A percentile compares a stretch with the other conserved stretches of the same genome.
These are phyloP conservation scores for Chrysopogon serrulatus DNA, from an alignment of 176 grass and related monocot species.

Conservation along the genomic window DNA sequence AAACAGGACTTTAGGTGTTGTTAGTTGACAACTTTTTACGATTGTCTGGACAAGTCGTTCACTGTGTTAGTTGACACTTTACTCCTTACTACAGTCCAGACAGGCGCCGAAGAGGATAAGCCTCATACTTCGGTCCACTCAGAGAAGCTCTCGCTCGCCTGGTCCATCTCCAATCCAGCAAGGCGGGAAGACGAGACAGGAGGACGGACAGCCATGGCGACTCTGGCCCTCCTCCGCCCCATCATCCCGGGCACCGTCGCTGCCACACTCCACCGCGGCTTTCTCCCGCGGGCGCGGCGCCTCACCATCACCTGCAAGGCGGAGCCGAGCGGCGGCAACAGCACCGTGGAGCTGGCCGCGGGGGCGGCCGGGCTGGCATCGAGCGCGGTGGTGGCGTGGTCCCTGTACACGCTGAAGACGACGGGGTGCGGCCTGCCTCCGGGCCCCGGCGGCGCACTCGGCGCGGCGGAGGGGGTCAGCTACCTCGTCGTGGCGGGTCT, in stretches of 20 bases:
- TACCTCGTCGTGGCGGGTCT: constrained; percentile 65
- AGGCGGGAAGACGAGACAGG: background rate
- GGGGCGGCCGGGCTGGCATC: constrained; percentile 43
- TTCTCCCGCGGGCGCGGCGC: background rate
- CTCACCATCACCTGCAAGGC: constrained; percentile 28
- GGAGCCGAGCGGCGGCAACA: constrained; percentile 37
- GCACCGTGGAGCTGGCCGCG: constrained; percentile 38
- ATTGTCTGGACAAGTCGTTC: no score
- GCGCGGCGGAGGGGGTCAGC: constrained; percentile 75
- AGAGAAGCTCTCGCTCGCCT: background rate
- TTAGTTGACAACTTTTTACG: no score
- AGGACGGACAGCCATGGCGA: constrained; percentile 24
- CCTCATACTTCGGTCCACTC: background rate
- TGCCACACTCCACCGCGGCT: background rate
- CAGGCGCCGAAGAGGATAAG: background rate
- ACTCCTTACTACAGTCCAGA: background rate
- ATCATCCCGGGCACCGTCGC: background rate
- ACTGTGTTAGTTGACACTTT: no score
- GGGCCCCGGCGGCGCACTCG: constrained; percentile 60
- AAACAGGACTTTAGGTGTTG: no score
- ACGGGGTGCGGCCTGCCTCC: constrained; percentile 77
- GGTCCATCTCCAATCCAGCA: background rate
- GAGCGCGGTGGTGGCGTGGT: constrained; percentile 59
- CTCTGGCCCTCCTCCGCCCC: background rate
- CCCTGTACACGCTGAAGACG: constrained; percentile 67